Percentiles rank a stretch among this genome's conserved stretches.
Conservation (phyloP, 2,329 filamentous ascomycete genomes). For the Hypoxylon sp. region DNA sequence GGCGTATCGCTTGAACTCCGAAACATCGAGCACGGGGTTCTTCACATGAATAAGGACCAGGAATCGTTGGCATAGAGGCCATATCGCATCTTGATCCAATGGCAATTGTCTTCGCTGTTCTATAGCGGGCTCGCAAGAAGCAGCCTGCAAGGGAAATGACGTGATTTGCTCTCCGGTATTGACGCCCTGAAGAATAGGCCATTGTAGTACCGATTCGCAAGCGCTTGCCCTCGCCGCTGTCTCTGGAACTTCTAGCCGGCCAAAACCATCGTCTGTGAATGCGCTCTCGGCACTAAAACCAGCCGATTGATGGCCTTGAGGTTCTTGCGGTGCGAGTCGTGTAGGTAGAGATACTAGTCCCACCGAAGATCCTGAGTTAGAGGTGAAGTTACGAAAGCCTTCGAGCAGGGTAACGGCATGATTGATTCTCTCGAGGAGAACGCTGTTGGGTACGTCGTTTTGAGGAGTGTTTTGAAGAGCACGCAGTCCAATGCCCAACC, state of each 20-base stretch:
- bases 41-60: neutral
- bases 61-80: conserved; percentile 9
- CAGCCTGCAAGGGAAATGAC: conserved; percentile 1
- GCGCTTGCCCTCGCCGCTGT: neutral
- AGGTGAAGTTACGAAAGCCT: too few species aligned
- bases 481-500: neutral
- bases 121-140: neutral
- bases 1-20: conserved; percentile 13
- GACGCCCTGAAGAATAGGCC: conserved; percentile 1
- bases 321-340: neutral
- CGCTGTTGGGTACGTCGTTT: too few species aligned
- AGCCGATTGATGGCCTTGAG: neutral
- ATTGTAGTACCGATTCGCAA: conserved; percentile 4
- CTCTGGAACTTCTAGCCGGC: neutral
- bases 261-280: neutral
- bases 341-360: too few species aligned
- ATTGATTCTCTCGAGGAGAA: too few species aligned
- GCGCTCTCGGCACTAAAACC: neutral
- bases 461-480: neutral
- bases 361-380: too few species aligned
- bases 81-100: neutral
- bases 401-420: too few species aligned
- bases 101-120: neutral
- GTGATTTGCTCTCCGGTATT: neutral
- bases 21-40: neutral